Base-by-base conservation (phyloP, 73 alveolate genomes). In the Paramecium biaurelia region DNA sequence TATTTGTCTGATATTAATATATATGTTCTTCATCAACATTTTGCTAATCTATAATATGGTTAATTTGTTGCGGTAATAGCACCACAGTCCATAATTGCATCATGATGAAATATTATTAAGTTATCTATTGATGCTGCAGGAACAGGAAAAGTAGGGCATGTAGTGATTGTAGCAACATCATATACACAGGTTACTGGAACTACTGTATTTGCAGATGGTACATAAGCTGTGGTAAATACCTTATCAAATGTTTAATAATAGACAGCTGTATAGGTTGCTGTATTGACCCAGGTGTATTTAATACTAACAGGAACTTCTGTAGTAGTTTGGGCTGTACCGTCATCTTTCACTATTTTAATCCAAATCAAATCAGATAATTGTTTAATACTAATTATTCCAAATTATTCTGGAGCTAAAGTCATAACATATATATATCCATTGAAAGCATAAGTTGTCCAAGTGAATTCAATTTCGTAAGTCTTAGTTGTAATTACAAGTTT, bases 341-440 rank as follows among this genome's bases (percentile, higher is more conserved):
- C 59, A 21, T 37, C 58, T 34, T 37, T 74, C 1, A 74, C 67
- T 74, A 41, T 21, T 74, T 41, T 41, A 4, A 63, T 63, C 49
- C 45, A 63, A 6, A 63, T 63, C 26, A 63, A 63, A 24, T 63
- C 84, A 14, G 84, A 63, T 14, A 21, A 12, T 3, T 63, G 11
- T 12, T n/a, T 32, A 0, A 5, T 11, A 63, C 84, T 63, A 2
- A 63, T 24, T 11, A 72, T 72, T 34, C 86, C 86, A 38, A 35
- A 72, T 72, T 72, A 72, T 72, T 72, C 86, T 72, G 59, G 63
- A 15, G 86, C 86, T 6, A 72, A 72, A 35, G 86, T 37, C 45
- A 37, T 42, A 2, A 72, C 58, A 35, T 72, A 32, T n/a, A 72
- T 72, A 20, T 72, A 72, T 34, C 86, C 86, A 72, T 72, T 72